phyloP scores from a whole-genome alignment of 805 yeast species.

The Kregervanrija pseudodelftensis region DNA sequence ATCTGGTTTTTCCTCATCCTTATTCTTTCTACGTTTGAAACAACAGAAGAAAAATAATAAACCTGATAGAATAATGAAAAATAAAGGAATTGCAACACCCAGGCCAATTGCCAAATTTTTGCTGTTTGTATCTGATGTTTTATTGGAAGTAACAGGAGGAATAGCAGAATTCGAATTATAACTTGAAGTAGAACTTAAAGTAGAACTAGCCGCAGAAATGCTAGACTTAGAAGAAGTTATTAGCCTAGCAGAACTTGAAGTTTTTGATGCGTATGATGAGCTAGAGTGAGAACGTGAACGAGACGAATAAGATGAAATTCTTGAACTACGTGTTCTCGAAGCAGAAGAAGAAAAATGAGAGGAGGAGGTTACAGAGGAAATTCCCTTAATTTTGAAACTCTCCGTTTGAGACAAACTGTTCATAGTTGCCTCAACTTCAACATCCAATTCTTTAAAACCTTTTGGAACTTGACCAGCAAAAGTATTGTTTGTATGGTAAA shows the following conservation, averaged over 20 bases:
- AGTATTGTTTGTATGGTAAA: conserved; percentile 52
- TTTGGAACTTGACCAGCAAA: conserved; percentile 61
- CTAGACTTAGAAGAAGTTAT: conserved; percentile 17
- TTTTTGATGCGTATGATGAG: conserved; percentile 21
- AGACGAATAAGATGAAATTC: conserved; percentile 13
- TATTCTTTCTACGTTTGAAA: conserved; percentile 37
- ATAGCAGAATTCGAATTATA: conserved; percentile 21
- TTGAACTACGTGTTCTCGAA: conserved; percentile 12
- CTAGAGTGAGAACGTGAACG: conserved; percentile 20
- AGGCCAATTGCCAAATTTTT: conserved; percentile 78
- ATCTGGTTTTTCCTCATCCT: conserved; percentile 21
- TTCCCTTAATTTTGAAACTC: conserved; percentile 48
- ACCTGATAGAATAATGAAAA: conserved; percentile 41
- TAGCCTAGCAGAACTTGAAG: conserved; percentile 15
- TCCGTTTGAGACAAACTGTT: conserved; percentile 31
- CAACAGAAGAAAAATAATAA: conserved; percentile 50
- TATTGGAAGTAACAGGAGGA: conserved; percentile 24
- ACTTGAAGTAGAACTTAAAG: conserved; percentile 25
- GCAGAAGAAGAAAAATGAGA: conserved; percentile 21
- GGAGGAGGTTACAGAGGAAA: conserved; percentile 24
- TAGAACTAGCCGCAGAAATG: conserved; percentile 23
- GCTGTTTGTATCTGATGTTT: conserved; percentile 1
- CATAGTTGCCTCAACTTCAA: conserved; percentile 37
- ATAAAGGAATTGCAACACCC: conserved; percentile 77
- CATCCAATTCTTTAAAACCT: conserved; percentile 33